phyloP scores from a whole-genome alignment of 257 asterid species.

The Solanum acaule region DNA sequence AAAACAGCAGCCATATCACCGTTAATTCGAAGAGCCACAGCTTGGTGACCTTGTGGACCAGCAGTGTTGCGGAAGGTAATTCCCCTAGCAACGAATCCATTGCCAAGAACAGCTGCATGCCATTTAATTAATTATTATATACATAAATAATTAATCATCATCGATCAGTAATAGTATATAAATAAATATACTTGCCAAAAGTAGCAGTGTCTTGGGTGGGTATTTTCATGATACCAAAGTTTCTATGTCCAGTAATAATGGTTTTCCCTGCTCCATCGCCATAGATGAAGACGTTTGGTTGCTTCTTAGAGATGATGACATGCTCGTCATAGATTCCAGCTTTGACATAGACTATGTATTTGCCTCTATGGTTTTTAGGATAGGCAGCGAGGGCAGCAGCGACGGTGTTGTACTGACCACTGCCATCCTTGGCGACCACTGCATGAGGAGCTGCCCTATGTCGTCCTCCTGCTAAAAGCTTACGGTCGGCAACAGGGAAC shows the following conservation, averaged over 20 bases:
- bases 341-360: slow-evolving; percentile 55
- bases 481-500: slow-evolving; percentile 44
- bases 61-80: slow-evolving; percentile 70
- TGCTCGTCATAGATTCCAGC: slow-evolving; percentile 58
- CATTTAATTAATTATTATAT: not conserved
- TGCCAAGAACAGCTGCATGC: slow-evolving; percentile 26
- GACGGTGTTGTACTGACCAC: slow-evolving; percentile 47
- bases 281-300: slow-evolving; percentile 46
- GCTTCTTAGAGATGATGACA: slow-evolving; percentile 34
- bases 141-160: too few relatives aligned
- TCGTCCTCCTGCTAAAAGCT: slow-evolving; percentile 23
- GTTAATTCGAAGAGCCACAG: slow-evolving; percentile 52
- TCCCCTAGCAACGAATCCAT: slow-evolving; percentile 44
- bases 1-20: slow-evolving; percentile 47
- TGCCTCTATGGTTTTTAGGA: slow-evolving; percentile 33
- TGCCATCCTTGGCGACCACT: slow-evolving; percentile 63
- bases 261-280: slow-evolving; percentile 74
- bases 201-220: slow-evolving; percentile 60
- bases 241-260: slow-evolving; percentile 42
- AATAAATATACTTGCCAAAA: slow-evolving; percentile 22
- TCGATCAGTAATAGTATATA: not conserved
- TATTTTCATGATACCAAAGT: slow-evolving; percentile 17
- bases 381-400: slow-evolving; percentile 37
- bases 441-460: slow-evolving; percentile 21
- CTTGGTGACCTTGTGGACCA: slow-evolving; percentile 65